Conservation (phyloP, 192 early-diverging fungal species). For the Gamsiella multidivaricata region DNA sequence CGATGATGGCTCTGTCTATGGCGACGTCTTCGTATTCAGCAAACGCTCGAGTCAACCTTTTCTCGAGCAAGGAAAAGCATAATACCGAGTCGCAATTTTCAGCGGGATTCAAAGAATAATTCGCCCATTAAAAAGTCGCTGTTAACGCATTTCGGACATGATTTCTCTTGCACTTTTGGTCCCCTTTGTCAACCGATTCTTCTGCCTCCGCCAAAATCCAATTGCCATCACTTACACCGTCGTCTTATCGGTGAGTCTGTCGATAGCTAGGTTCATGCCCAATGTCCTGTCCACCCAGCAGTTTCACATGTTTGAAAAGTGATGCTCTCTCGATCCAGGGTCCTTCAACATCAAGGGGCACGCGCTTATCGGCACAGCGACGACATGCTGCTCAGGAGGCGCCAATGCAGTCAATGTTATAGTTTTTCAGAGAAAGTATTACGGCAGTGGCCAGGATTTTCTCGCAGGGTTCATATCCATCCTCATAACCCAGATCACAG, state of each 20-base stretch:
- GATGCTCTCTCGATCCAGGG: conserved; percentile 59
- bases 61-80: background rate
- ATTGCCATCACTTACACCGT: conserved; percentile 31
- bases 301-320: conserved; percentile 10
- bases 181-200: conserved; percentile 56
- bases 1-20: background rate
- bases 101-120: conserved; percentile 29
- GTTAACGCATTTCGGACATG: conserved; percentile 63
- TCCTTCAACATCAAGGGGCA: conserved; percentile 69
- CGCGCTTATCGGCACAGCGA: conserved; percentile 53
- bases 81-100: conserved; percentile 26
- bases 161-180: conserved; percentile 48
- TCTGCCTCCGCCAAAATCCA: conserved; percentile 53
- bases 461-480: conserved; percentile 53
- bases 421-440: conserved; percentile 56
- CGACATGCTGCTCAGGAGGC: conserved; percentile 28
- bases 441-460: conserved; percentile 49
- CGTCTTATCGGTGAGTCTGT: conserved; percentile 21
- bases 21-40: conserved; percentile 1
- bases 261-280: conserved; percentile 41
- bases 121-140: conserved; percentile 58
- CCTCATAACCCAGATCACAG: conserved; percentile 65
- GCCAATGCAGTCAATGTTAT: conserved; percentile 61
- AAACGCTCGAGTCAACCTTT: background rate
- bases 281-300: conserved; percentile 19